Conservation (phyloP, 2,329 filamentous ascomycete genomes). For the Fusarium caatingaense region DNA sequence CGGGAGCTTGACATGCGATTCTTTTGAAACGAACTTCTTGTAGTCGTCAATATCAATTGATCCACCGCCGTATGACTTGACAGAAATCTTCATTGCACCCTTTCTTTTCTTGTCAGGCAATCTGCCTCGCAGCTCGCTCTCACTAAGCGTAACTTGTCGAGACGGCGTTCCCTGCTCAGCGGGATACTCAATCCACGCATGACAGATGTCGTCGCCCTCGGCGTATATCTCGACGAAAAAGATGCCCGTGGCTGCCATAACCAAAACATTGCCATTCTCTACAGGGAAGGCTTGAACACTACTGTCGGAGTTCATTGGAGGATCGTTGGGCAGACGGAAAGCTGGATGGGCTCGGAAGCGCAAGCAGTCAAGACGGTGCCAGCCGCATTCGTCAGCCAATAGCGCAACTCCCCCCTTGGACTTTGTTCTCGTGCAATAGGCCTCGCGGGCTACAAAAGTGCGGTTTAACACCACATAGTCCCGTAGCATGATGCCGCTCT, state of each 20-base stretch:
- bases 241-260: slow-evolving; percentile 84
- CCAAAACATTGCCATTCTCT: slow-evolving; percentile 78
- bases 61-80: slow-evolving; percentile 82
- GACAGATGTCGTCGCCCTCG: slow-evolving; percentile 84
- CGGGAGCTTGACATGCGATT: slow-evolving; percentile 78
- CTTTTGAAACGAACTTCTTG: slow-evolving; percentile 75
- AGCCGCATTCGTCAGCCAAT: slow-evolving; percentile 84
- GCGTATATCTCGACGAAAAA: slow-evolving; percentile 85
- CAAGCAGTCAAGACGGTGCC: slow-evolving; percentile 90
- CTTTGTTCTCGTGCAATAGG: slow-evolving; percentile 88
- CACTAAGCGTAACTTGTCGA: slow-evolving; percentile 78
- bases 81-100: slow-evolving; percentile 74
- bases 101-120: slow-evolving; percentile 80
- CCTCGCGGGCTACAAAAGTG: slow-evolving; percentile 82
- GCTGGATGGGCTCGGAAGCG: slow-evolving; percentile 92
- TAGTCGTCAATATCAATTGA: slow-evolving; percentile 83
- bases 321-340: slow-evolving; percentile 85
- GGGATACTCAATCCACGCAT: slow-evolving; percentile 82
- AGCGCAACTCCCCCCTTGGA: slow-evolving; percentile 81
- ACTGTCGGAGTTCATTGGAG: slow-evolving; percentile 70
- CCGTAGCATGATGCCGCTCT: slow-evolving; percentile 89
- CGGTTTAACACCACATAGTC: slow-evolving; percentile 89
- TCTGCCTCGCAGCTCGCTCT: slow-evolving; percentile 76
- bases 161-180: slow-evolving; percentile 72
- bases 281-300: slow-evolving; percentile 89